Evolutionary conservation across 345 rosid species (phyloP).

Genomic region (Draba incana): DNA sequence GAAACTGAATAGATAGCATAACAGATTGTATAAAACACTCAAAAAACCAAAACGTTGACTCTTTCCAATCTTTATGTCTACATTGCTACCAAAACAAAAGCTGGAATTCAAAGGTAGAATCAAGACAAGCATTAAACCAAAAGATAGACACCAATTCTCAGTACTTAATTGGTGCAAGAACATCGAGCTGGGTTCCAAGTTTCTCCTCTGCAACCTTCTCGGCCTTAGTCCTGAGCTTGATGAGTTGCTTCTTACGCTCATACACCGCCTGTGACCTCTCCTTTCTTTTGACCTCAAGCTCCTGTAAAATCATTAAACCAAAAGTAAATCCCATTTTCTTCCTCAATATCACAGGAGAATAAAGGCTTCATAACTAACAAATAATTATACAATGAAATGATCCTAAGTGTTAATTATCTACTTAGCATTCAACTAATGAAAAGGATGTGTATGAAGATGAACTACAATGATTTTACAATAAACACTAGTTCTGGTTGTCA

Average conservation of each 20-base stretch:
- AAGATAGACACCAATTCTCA: slow-evolving; percentile 33
- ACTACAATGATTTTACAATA: too few species aligned
- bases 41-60: slow-evolving; percentile 7
- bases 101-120: slow-evolving; percentile 20
- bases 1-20: background rate
- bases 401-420: background rate
- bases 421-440: background rate
- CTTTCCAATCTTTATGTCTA: slow-evolving; percentile 25
- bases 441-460: too few species aligned
- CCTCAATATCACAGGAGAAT: background rate
- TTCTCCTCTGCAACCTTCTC: slow-evolving; percentile 84
- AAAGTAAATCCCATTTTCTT: background rate
- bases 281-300: slow-evolving; percentile 84
- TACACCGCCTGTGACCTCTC: slow-evolving; percentile 66
- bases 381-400: too few species aligned
- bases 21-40: slow-evolving; percentile 1
- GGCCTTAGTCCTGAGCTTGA: slow-evolving; percentile 75
- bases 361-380: background rate
- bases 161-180: slow-evolving; percentile 69
- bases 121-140: slow-evolving; percentile 1
- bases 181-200: slow-evolving; percentile 72
- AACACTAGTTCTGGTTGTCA: background rate
- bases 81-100: slow-evolving; percentile 11
- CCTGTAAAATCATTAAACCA: slow-evolving; percentile 44
- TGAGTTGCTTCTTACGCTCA: slow-evolving; percentile 83